A percentile compares a stretch with the other conserved stretches of the same genome.
phyloP scores from a whole-genome alignment of 1,284 basidiomycete genomes.

The Cryptococcus wingfieldii region DNA sequence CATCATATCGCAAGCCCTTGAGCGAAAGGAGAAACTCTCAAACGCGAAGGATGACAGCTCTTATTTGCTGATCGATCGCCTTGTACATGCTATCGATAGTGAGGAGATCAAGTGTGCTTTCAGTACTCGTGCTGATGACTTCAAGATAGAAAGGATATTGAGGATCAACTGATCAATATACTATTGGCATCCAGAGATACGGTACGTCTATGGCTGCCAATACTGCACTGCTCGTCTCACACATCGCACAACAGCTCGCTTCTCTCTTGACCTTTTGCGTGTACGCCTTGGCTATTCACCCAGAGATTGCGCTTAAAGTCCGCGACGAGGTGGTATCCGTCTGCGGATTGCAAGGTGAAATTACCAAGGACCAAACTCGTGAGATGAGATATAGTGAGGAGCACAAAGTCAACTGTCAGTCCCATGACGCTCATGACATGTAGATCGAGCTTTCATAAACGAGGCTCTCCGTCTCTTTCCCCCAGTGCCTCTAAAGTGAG shows the following conservation, averaged over 20 bases:
- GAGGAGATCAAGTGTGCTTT: slow-evolving; percentile 2
- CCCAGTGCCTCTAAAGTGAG: slow-evolving; percentile 40
- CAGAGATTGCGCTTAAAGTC: slow-evolving; percentile 13
- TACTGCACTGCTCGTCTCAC: neutral
- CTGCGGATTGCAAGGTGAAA: slow-evolving; percentile 4
- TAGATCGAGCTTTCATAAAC: slow-evolving; percentile 37
- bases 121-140: neutral
- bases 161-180: slow-evolving; percentile 45
- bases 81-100: slow-evolving; percentile 35
- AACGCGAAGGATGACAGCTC: neutral
- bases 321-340: slow-evolving; percentile 13
- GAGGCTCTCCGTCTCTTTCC: slow-evolving; percentile 40
- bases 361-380: slow-evolving; percentile 24
- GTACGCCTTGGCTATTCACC: slow-evolving; percentile 28
- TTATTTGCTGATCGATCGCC: slow-evolving; percentile 25
- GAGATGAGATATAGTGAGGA: slow-evolving; percentile 17
- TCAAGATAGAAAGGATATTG: slow-evolving; percentile 32
- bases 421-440: neutral
- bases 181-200: slow-evolving; percentile 44
- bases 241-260: slow-evolving; percentile 19
- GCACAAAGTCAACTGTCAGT: neutral
- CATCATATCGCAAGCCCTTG: slow-evolving; percentile 24
- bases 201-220: slow-evolving; percentile 17
- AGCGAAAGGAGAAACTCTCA: neutral
- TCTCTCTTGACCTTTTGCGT: slow-evolving; percentile 32